Percentiles rank a stretch among this genome's conserved stretches.
Conservation (phyloP, 164 flowering plant species). For the Cinnamomum micranthum region DNA sequence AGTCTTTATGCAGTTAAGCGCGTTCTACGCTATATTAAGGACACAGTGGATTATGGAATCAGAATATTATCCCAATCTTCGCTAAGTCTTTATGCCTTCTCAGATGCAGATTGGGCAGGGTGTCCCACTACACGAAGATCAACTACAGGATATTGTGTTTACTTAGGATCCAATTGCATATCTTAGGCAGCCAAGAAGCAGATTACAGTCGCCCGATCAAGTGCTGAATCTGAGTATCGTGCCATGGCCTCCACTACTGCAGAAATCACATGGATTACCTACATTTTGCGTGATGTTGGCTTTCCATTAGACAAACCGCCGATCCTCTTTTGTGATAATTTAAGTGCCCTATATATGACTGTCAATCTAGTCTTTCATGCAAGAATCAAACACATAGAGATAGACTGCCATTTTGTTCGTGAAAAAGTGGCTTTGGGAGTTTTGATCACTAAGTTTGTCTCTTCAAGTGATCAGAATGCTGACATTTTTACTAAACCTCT, state of each 20-base stretch:
- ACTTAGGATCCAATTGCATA: not conserved
- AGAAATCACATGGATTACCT: not conserved
- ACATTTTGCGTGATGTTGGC: not conserved
- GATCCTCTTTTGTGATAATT: not conserved
- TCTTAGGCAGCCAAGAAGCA: not conserved
- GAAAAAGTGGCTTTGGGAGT: too few species aligned
- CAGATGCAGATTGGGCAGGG: not conserved
- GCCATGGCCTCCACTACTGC: not conserved
- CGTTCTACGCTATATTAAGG: not conserved
- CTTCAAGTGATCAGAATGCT: not conserved
- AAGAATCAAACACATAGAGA: not conserved
- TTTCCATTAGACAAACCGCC: not conserved
- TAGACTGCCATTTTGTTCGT: not conserved
- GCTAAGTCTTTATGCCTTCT: not conserved
- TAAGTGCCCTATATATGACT: not conserved
- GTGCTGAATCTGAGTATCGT: not conserved
- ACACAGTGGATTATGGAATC: not conserved
- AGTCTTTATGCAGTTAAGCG: not conserved
- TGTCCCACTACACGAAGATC: not conserved
- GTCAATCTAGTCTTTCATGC: not conserved
- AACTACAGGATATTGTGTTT: not conserved
- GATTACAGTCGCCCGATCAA: too few species aligned
- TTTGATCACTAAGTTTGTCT: not conserved
- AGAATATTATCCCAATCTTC: not conserved
- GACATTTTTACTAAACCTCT: not conserved